Evolutionary conservation across 139 green algal species (phyloP).

Genomic region (Chlorella vulgaris): DNA sequence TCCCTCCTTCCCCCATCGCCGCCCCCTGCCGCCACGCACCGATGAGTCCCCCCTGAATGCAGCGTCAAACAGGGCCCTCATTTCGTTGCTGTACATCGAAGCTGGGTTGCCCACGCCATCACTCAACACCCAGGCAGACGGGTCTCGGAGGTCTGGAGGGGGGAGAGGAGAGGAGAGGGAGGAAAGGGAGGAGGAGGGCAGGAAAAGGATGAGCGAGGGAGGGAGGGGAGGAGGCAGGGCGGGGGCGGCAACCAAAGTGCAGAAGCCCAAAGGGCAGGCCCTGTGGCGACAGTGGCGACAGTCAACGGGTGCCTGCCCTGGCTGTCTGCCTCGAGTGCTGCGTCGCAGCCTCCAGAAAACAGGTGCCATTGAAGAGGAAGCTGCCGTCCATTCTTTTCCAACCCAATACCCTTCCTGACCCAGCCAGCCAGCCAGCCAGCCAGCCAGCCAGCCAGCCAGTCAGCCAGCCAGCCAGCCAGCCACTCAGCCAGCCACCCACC

Average conservation of each 20-base stretch:
- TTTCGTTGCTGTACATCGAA: slow-evolving; percentile 35
- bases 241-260: too few relatives aligned
- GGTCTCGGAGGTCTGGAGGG: slow-evolving; percentile 29
- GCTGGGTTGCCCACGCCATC: slow-evolving; percentile 42
- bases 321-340: too few relatives aligned
- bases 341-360: too few relatives aligned
- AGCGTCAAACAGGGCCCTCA: slow-evolving; percentile 38
- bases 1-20: too few relatives aligned
- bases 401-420: too few relatives aligned
- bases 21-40: background rate
- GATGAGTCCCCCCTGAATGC: slow-evolving; percentile 26
- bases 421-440: too few relatives aligned
- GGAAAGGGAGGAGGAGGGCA: background rate
- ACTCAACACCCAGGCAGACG: slow-evolving; percentile 16
- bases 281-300: too few relatives aligned
- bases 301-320: too few relatives aligned
- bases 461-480: background rate
- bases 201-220: background rate
- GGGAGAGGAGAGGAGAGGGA: background rate
- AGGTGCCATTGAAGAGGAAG: too few relatives aligned
- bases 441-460: background rate
- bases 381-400: too few relatives aligned
- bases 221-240: background rate
- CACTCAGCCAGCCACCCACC: background rate
- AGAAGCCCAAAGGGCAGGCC: too few relatives aligned